Base-by-base conservation (phyloP, 257 asterid species). In the Linderniella brevidens region DNA sequence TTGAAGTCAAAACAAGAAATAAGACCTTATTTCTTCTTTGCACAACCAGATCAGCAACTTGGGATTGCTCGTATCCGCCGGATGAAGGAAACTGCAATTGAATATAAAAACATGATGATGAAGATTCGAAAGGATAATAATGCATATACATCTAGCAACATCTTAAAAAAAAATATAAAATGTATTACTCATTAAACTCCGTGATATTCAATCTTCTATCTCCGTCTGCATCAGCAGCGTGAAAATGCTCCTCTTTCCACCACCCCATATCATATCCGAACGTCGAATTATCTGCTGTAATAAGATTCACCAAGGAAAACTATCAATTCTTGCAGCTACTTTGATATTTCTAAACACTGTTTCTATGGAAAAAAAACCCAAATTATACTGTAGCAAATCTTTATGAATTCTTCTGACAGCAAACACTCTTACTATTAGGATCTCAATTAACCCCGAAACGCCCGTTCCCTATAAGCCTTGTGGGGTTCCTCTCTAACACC, bases 191-290 rank as follows among this genome's bases (percentile, higher is more conserved):
- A 48, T 84, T 88, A 66, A 76, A 84, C 69, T 88, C 98, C 1
- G 93, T 76, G 53, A 88, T 46, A 62, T 84, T 84, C 72, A 88
- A 59, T 39, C 57, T 73, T 40, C 94, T 92, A 61, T 88, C 93
- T 43, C 87, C 87, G 71, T 84, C 92, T 11, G 62, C 75, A 75
- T 88, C 98, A 3, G 98, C 74, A 58, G 99, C 94, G 65, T 81
- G 75, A 63, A 90, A 90, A 62, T 90, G 99, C 37, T 77, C 92
- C 72, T 79, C 92, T 70, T 78, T 90, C 99, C 99, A 90, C 99
- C 99, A 88, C 37, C 94, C 96, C 76, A 76, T 72, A 17, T 90
- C 73, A 71, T 76, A 67, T 54, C 92, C 96, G 56, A 69, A 71
- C 41, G 96, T 65, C 37, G 54, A 57, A 59, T 63, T 72, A 64